Conservation (phyloP, 2,329 filamentous ascomycete species). For the Ilyonectria sp. region DNA sequence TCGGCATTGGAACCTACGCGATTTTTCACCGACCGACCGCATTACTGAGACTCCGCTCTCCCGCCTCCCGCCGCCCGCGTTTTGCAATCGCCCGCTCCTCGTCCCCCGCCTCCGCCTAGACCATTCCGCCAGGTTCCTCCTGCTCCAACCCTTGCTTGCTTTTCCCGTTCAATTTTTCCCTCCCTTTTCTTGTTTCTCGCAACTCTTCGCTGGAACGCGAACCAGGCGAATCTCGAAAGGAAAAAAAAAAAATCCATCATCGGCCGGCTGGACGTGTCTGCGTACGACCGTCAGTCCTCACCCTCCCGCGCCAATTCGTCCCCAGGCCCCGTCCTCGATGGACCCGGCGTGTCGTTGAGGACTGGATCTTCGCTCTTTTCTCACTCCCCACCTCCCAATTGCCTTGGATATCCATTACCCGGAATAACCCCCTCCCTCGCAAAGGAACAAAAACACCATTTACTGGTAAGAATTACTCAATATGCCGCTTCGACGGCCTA, state of each 20-base stretch:
- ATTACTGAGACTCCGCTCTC: conserved; percentile 13
- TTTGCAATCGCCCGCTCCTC: conserved; percentile 5
- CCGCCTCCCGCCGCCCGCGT: conserved; percentile 5
- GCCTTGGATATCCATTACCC: conserved; percentile 8
- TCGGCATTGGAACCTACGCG: conserved; percentile 21
- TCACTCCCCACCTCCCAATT: conserved; percentile 9
- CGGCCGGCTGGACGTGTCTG: conserved; percentile 5
- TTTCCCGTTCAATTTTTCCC: conserved; percentile 27
- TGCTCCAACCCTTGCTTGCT: conserved; percentile 30
- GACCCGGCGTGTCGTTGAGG: conserved; percentile 38
- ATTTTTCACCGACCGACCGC: conserved; percentile 28
- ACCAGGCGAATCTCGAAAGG: conserved; percentile 19
- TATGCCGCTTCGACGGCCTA: conserved; percentile 48
- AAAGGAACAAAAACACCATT: conserved; percentile 14
- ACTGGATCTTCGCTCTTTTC: conserved; percentile 27
- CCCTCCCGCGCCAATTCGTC: conserved; percentile 14
- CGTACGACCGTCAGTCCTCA: background rate
- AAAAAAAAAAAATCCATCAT: conserved; percentile 9
- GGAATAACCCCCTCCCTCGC: conserved; percentile 5
- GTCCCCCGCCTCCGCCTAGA: conserved; percentile 37
- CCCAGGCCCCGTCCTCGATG: conserved; percentile 33
- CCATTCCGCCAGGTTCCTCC: conserved; percentile 17
- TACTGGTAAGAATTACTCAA: conserved; percentile 31
- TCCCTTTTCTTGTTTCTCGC: conserved; percentile 12
- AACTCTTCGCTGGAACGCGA: conserved; percentile 21